Conservation (phyloP, 1,139 yeast species). For the Saccharomyces hybrid region DNA sequence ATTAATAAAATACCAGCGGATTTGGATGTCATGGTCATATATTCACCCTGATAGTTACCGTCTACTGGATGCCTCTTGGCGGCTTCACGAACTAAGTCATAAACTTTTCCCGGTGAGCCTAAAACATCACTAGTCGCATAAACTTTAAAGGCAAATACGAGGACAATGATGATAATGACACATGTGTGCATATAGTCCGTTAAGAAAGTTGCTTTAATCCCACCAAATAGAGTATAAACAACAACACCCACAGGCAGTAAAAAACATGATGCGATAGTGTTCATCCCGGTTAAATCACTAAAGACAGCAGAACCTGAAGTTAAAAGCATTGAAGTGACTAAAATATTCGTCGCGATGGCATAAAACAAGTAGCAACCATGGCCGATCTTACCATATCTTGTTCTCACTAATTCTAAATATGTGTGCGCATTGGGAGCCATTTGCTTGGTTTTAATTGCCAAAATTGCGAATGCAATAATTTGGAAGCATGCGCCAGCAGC, state of each 20-base stretch:
- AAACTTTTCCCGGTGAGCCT: slow-evolving; percentile 78
- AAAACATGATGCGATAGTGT: slow-evolving; percentile 72
- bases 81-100: slow-evolving; percentile 57
- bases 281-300: slow-evolving; percentile 72
- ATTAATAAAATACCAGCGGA: slow-evolving; percentile 79
- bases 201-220: slow-evolving; percentile 81
- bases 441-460: slow-evolving; percentile 68
- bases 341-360: slow-evolving; percentile 78
- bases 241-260: slow-evolving; percentile 78
- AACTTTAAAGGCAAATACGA: slow-evolving; percentile 56
- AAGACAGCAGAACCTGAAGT: slow-evolving; percentile 84
- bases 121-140: slow-evolving; percentile 53
- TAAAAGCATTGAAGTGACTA: slow-evolving; percentile 81
- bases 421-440: slow-evolving; percentile 75
- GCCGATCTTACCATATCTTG: slow-evolving; percentile 61
- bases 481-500: slow-evolving; percentile 72
- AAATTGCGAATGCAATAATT: slow-evolving; percentile 60
- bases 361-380: slow-evolving; percentile 67
- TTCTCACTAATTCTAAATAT: slow-evolving; percentile 59
- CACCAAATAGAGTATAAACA: slow-evolving; percentile 78
- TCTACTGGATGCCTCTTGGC: slow-evolving; percentile 53
- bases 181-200: slow-evolving; percentile 78
- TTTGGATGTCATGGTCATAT: slow-evolving; percentile 70
- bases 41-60: slow-evolving; percentile 72
- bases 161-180: slow-evolving; percentile 52